These are phyloP conservation scores for Kodamaea leandrae DNA, from an alignment of 805 yeast species.

Conservation along the genomic window DNA sequence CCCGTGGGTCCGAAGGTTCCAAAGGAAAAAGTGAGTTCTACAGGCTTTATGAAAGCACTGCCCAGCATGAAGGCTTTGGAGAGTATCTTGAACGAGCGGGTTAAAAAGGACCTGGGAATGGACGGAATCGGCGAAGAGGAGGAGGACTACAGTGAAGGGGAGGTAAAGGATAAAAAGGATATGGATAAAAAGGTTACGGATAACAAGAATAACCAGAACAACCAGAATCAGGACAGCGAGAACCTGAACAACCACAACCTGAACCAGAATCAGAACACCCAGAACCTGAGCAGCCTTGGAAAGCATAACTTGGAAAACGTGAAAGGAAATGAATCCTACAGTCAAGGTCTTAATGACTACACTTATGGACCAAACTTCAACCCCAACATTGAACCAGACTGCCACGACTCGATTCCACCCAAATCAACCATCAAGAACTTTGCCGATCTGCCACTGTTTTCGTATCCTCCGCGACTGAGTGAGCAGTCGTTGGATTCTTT, in stretches of 20 bases:
- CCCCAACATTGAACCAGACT: background rate
- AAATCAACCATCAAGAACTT: background rate
- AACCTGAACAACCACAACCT: background rate
- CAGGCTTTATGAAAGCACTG: slow-evolving; percentile 32
- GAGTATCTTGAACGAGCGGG: slow-evolving; percentile 24
- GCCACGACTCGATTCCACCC: background rate
- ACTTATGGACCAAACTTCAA: background rate
- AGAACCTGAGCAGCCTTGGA: too few species aligned
- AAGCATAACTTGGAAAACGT: background rate
- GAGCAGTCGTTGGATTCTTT: background rate
- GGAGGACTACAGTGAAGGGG: slow-evolving; percentile 12
- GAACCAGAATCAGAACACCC: too few species aligned
- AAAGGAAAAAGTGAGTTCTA: background rate
- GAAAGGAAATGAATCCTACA: background rate
- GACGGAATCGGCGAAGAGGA: slow-evolving; percentile 16
- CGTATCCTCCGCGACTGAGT: background rate
- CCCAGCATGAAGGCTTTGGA: slow-evolving; percentile 45
- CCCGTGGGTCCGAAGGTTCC: background rate
- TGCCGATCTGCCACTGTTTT: background rate
- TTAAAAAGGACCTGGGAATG: background rate
- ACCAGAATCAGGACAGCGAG: background rate
- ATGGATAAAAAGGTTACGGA: background rate
- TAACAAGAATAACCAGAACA: background rate
- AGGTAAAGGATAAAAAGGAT: background rate
- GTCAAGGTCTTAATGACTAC: background rate